phyloP scores from a whole-genome alignment of 208 protist genomes.

The Naegleria fowleri region DNA sequence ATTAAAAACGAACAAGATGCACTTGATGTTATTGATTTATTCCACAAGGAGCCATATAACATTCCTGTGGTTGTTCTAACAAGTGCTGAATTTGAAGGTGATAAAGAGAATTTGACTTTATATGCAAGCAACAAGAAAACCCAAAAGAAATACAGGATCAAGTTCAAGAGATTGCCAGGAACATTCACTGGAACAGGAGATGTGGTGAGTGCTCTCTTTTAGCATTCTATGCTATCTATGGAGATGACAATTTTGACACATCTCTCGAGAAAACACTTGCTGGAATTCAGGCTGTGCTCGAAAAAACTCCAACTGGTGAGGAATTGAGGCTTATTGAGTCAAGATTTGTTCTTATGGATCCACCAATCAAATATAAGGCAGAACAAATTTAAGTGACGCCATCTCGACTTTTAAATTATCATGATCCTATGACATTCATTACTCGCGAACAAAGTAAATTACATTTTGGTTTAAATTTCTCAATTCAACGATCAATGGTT shows the following conservation, averaged over 20 bases:
- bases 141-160: slow-evolving; percentile 38
- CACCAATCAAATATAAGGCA: neutral
- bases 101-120: slow-evolving; percentile 1
- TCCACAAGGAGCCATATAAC: slow-evolving; percentile 57
- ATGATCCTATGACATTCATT: neutral
- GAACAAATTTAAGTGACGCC: neutral
- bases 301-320: slow-evolving; percentile 19
- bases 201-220: slow-evolving; percentile 46
- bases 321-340: neutral
- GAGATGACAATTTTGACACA: slow-evolving; percentile 26
- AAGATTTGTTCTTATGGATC: neutral
- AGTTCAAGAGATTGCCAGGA: slow-evolving; percentile 37
- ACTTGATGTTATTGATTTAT: slow-evolving; percentile 60
- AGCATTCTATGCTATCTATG: slow-evolving; percentile 17
- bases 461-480: slow-evolving; percentile 8
- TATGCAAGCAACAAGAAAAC: neutral
- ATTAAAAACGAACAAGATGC: slow-evolving; percentile 59
- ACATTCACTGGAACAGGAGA: slow-evolving; percentile 59
- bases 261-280: slow-evolving; percentile 36
- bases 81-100: slow-evolving; percentile 38
- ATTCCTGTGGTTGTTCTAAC: slow-evolving; percentile 69
- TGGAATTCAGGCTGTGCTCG: slow-evolving; percentile 32
- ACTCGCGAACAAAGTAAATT: neutral
- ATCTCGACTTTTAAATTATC: neutral
- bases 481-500: neutral